Evolutionary conservation across 495 filamentous ascomycete species (phyloP).

Genomic region (Amniculicola lignicola): DNA sequence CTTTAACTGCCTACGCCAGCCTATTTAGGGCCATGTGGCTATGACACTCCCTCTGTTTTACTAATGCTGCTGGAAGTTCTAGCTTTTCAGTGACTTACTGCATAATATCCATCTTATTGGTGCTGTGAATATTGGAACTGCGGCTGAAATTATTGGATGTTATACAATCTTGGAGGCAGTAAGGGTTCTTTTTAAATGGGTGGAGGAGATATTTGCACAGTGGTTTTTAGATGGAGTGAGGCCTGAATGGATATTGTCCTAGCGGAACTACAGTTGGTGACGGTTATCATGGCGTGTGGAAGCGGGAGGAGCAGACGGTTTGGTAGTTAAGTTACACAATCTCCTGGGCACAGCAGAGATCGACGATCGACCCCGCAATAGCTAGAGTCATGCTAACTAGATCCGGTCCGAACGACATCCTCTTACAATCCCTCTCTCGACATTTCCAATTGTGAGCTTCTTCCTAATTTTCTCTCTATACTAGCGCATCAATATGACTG

Average conservation of each 20-base stretch:
- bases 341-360: too few relatives aligned
- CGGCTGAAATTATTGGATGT: conserved; percentile 26
- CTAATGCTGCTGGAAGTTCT: conserved; percentile 23
- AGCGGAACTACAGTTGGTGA: neutral
- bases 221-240: conserved; percentile 20
- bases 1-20: conserved; percentile 29
- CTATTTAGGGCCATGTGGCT: conserved; percentile 15
- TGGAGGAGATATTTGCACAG: conserved; percentile 10
- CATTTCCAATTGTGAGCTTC: too few relatives aligned
- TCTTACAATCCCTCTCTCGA: too few relatives aligned
- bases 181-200: conserved; percentile 15
- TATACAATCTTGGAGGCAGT: conserved; percentile 23
- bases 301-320: too few relatives aligned
- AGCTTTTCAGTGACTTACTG: conserved; percentile 17
- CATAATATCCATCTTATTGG: conserved; percentile 27
- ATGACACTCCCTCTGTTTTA: conserved; percentile 27
- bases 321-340: too few relatives aligned
- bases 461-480: too few relatives aligned
- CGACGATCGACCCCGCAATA: too few relatives aligned
- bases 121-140: conserved; percentile 28
- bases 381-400: too few relatives aligned
- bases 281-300: too few relatives aligned
- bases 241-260: conserved; percentile 21
- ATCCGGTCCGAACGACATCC: too few relatives aligned
- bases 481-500: too few relatives aligned